These are phyloP conservation scores for Globisporangium abappressorium DNA, from an alignment of 352 stramenopile genomes.

Conservation along the genomic window DNA sequence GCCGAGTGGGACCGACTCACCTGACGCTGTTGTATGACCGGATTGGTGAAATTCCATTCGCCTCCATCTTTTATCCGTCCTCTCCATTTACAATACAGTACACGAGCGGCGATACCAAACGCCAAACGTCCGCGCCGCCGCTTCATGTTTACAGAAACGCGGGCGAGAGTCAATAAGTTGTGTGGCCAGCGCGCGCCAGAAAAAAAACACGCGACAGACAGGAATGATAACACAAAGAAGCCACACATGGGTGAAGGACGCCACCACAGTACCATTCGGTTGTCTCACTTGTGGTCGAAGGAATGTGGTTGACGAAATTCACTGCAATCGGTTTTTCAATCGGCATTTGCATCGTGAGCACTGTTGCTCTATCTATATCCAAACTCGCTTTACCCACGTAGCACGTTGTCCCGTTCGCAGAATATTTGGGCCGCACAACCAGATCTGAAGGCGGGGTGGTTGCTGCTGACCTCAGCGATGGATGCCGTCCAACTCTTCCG, in stretches of 20 bases:
- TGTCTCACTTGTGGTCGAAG: too few relatives aligned
- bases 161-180: not conserved
- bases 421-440: too few relatives aligned
- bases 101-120: not conserved
- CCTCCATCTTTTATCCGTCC: not conserved
- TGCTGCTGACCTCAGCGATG: not conserved
- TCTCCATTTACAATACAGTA: not conserved
- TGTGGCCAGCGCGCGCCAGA: not conserved
- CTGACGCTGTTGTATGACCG: not conserved
- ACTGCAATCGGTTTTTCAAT: too few relatives aligned
- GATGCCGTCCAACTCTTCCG: not conserved
- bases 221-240: too few relatives aligned
- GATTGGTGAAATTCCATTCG: conserved; percentile 1
- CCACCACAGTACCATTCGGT: too few relatives aligned
- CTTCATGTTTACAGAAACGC: not conserved
- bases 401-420: too few relatives aligned
- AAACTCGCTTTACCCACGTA: too few relatives aligned
- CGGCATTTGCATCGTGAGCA: too few relatives aligned
- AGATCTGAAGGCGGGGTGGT: too few relatives aligned
- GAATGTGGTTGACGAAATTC: too few relatives aligned
- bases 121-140: not conserved
- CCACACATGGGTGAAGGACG: too few relatives aligned
- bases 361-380: too few relatives aligned
- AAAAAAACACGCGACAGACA: not conserved
- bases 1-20: not conserved